phyloP scores from a whole-genome alignment of 2,329 filamentous ascomycete genomes.

The Aspergillus sp. region DNA sequence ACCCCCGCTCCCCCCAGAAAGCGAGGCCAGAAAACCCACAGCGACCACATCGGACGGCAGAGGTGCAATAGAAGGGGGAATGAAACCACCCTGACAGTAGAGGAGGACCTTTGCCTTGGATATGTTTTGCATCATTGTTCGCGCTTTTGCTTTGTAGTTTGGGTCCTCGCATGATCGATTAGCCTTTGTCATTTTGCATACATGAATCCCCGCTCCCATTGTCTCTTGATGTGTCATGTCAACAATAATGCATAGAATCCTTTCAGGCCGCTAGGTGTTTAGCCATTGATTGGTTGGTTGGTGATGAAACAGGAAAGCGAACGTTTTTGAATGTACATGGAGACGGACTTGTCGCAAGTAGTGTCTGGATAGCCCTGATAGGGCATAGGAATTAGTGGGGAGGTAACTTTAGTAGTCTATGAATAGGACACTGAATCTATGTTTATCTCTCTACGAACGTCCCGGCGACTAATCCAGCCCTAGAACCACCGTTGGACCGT shows the following conservation, averaged over 20 bases:
- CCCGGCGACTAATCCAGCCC: constrained; percentile 1
- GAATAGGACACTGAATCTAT: constrained; percentile 9
- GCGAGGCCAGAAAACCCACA: constrained; percentile 37
- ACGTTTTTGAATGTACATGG: neutral
- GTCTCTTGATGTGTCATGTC: constrained; percentile 18
- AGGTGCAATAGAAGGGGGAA: constrained; percentile 28
- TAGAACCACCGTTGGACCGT: neutral
- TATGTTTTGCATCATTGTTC: constrained; percentile 11
- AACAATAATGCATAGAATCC: constrained; percentile 13
- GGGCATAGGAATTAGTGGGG: neutral
- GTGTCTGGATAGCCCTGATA: neutral
- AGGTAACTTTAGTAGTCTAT: neutral
- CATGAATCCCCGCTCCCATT: constrained; percentile 22
- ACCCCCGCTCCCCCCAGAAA: constrained; percentile 65
- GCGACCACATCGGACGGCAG: constrained; percentile 20
- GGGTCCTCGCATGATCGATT: constrained; percentile 14
- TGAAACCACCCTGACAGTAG: constrained; percentile 31
- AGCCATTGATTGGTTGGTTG: constrained; percentile 14
- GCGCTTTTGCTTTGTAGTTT: constrained; percentile 1
- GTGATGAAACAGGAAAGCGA: constrained; percentile 1
- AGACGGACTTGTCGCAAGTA: neutral
- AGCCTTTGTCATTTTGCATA: constrained; percentile 14
- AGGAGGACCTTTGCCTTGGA: neutral
- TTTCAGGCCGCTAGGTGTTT: constrained; percentile 2
- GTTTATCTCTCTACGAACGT: neutral